Evolutionary conservation across 306 rosid species (phyloP), one percentile per base, ranked within the genome.

Genomic region (Dalbergia cochinchinensis): DNA sequence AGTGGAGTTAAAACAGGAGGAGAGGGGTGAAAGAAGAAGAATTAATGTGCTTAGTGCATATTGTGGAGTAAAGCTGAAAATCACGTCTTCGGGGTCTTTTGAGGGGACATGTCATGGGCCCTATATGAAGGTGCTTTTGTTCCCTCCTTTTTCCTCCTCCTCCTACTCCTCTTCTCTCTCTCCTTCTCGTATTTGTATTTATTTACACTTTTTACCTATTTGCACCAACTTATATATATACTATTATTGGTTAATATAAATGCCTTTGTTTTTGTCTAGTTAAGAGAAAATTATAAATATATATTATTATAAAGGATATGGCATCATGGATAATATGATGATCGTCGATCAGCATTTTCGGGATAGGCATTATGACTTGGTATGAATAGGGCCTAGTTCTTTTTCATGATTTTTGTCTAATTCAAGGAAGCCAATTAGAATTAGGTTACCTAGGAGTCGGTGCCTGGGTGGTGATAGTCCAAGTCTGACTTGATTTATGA

Each of bases 71-170:
- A 90, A 92, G 96, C 89, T 76, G 88, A 83, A 90, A 87, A 86
- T 89, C 88, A 88, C 89, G 86, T 88, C 95, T 85, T 78, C 78
- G 83, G 91, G 85, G 89, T 90, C 94, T 82, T 84, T 79, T 85
- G 94, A 91, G 84, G 82, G 88, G 97, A 94, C 97, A 87, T 77
- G 20, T 77, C n/a, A 73, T 88, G 98, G 98, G 91, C 75, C 97
- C 97, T 34, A 12, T 35, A 15, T 54, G 39, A 72, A 74, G 83
- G 60, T 92, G 95, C 94, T 77, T 90, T 92, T 88, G 85, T 80
- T 89, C 85, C 83, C 37, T 80, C 79, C 80, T 62, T 74, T 45
- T 10, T 65, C 11, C 2, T 37, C 83, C 39, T 82, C 79, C 80
- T 62, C 73, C 45, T 10, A 67, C 11, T 3, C n/a, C 34, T 22